Evolutionary conservation across 164 flowering plant species (phyloP).

Genomic region (Vitis riparia): DNA sequence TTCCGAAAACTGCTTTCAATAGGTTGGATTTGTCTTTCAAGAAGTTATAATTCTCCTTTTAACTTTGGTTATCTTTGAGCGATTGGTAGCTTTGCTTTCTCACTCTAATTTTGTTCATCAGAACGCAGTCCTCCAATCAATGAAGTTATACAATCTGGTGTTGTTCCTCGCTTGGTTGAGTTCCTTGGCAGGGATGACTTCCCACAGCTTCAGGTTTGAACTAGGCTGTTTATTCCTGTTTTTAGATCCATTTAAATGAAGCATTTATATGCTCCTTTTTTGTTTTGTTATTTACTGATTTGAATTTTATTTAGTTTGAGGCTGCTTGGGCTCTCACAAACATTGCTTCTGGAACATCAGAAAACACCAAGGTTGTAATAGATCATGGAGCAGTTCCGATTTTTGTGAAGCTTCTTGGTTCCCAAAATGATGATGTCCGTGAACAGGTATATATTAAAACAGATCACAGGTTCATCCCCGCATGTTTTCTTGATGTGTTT

Average conservation of each 20-base stretch:
- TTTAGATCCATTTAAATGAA: not conserved
- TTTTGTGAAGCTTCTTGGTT: slow-evolving; percentile 53
- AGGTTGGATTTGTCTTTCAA: slow-evolving; percentile 25
- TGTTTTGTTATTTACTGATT: not conserved
- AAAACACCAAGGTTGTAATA: slow-evolving; percentile 54
- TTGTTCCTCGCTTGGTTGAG: slow-evolving; percentile 80
- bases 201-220: slow-evolving; percentile 73
- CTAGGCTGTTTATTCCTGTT: not conserved
- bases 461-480: not conserved
- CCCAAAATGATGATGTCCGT: slow-evolving; percentile 57
- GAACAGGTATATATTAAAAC: slow-evolving; percentile 46
- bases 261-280: not conserved
- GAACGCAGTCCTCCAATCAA: slow-evolving; percentile 83
- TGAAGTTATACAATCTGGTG: slow-evolving; percentile 80
- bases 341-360: slow-evolving; percentile 68
- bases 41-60: not conserved
- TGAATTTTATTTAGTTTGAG: slow-evolving; percentile 43
- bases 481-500: not conserved
- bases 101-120: slow-evolving; percentile 14
- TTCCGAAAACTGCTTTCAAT: slow-evolving; percentile 63
- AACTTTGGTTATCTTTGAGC: not conserved
- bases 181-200: slow-evolving; percentile 71
- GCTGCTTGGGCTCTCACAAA: slow-evolving; percentile 73
- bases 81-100: not conserved
- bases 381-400: slow-evolving; percentile 64